Base-by-base conservation (phyloP, 129 eudicot species). In the Ambrosia trifida region DNA sequence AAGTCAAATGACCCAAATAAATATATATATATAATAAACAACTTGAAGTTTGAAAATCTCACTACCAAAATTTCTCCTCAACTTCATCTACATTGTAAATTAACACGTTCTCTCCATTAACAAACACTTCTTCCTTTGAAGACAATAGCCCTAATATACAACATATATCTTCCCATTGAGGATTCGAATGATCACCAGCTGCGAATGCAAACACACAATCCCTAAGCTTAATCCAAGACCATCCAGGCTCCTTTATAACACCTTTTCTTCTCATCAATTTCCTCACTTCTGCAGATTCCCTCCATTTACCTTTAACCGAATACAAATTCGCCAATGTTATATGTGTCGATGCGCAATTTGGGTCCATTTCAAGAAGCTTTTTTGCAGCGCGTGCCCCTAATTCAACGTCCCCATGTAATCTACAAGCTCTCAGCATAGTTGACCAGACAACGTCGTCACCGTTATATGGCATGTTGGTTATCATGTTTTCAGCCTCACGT, bases 391-490 rank as follows among this genome's bases (percentile, higher is more conserved):
- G 78, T 44, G 69, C 70, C 32, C 88, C 98, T 45, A 88, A 69
- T 13, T 89, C 96, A 32, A 87, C 80, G 18, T 90, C 79, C 28
- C 98, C 97, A 7, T 76, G 90, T 74, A 76, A 61, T 11, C 91
- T 79, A 69, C 89, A 87, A 28, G 93, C 96, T 77, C 96, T 86
- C 3, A 94, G 67, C 72, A 94, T 70, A 32, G 86, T 89, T 68
- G 98, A 87, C 98, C 98, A 94, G 32, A 89, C 88, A 62, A 94
- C 98, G 30, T 87, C 93, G 70, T 94, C 97, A 46, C 70, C 72
- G 14, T 52, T 68, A 68, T 52, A 80, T 2, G 97, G 97, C 97
- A 87, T 94, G 32, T 66, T 60, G 53, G 43, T 80, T 62, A 94
- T 94, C 97, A 94, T 87, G 64, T 79, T 76, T 79, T 81, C 89